Base-by-base conservation (phyloP, 2,329 filamentous ascomycete genomes). In the Pseudopithomyces maydicus region DNA sequence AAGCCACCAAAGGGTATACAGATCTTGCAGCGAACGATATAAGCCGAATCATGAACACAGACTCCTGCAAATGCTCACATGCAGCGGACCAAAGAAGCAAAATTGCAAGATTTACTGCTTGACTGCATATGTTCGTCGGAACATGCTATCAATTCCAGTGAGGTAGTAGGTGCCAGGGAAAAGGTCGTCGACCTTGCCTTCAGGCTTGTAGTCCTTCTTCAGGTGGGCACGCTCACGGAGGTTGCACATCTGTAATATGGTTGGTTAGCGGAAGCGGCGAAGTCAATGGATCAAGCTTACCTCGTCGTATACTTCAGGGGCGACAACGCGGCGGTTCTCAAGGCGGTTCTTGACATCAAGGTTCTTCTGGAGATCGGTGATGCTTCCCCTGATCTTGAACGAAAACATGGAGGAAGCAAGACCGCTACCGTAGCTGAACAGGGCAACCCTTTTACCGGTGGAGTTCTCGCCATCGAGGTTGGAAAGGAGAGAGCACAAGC, bases 351-450 rank as follows among this genome's bases (percentile, higher is more conserved):
- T 77, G 47, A 83, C 72, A 61, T 82, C 77, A 22, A 82, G 65
- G 71, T 82, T 78, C 70, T 80, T 74, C 46, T 71, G 70, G 32
- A 83, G 75, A 66, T 81, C 77, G 62, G 78, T 74, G 55, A 74
- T 75, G 73, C 73, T 79, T 57, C 80, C 80, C 55, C 71, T 75
- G 63, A 83, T 74, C 65, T 76, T 78, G 62, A 83, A 73, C 38
- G 79, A 80, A 72, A 83, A 82, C 71, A 83, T 69, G 48, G 80
- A 82, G 29, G 77, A 78, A 38, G 81, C 81, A 26, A 83, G 78
- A 62, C 81, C 82, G 58, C 77, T 80, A 64, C 81, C 81, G 70
- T 82, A 83, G 64, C 79, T 81, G 77, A 83, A 83, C 61, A 83
- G 75, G 51, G 75, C 79, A 57, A 83, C 71, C 54, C 80, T 78